Base-by-base conservation (phyloP, 73 alveolate genomes). In the Uronychia binucleata region DNA sequence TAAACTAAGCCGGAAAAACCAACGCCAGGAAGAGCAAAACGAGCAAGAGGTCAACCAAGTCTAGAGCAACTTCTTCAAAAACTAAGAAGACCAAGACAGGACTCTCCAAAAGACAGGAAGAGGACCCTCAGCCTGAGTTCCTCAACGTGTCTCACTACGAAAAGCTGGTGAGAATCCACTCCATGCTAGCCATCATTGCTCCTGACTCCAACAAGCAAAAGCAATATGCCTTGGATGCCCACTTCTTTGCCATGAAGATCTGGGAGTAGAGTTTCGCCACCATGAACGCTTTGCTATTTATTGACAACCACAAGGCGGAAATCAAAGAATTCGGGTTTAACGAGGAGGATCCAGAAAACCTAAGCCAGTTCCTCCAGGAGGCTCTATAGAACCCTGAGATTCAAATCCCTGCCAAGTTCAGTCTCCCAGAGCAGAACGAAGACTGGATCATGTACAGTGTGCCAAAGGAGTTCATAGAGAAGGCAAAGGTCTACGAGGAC, bases 61-160 rank as follows among this genome's bases (percentile, higher is more conserved):
- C 92, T 30, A 90, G 88, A 75, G 94, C 99, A 32, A 87, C 97
- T 1, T 93, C 95, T 75, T 93, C 87, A 11, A 89, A 90, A 58
- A 82, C 96, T 26, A 89, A 88, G 84, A 78, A 94, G 81, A 95
- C 99, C 14, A 97, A 96, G 85, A 94, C 99, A 29, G 98, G 94
- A 46, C 86, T 98, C 78, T 95, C 98, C 8, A 92, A 96, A 88
- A 91, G 98, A 77, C 95, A 96, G 59, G 98, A 97, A 84, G 99
- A 97, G 83, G 99, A 98, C 58, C 96, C 99, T 26, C 95, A 98
- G 77, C 99, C 99, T 30, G 92, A 92, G 67, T 94, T 92, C 88
- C 85, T 98, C 89, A 98, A 97, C 90, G 85, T 97, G 77, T 96
- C 98, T 59, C 99, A 98, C 86, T 96, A 90, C 90, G 99, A 98